phyloP scores from a whole-genome alignment of 2,329 filamentous ascomycete genomes.

The Aureobasidium leucospermi region DNA sequence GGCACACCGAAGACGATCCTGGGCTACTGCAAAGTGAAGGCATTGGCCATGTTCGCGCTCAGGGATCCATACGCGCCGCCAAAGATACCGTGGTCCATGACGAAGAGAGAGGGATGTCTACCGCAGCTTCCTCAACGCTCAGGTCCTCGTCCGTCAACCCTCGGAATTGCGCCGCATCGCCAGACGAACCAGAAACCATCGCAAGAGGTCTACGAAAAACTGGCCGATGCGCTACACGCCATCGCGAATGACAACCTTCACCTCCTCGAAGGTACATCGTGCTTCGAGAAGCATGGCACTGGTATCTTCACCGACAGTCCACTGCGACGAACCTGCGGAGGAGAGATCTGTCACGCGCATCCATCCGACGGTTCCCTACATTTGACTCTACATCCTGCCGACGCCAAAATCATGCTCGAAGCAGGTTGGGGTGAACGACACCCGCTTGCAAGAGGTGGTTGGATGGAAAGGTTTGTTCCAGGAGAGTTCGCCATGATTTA shows the following conservation, averaged over 20 bases:
- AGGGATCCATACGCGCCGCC: conserved; percentile 61
- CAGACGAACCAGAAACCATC: conserved; percentile 63
- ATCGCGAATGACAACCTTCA: conserved; percentile 41
- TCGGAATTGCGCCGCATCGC: conserved; percentile 73
- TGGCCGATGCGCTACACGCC: conserved; percentile 47
- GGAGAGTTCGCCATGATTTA: conserved; percentile 75
- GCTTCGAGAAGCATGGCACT: conserved; percentile 74
- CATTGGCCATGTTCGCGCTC: conserved; percentile 64
- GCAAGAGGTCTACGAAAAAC: conserved; percentile 45
- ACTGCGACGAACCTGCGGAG: conserved; percentile 62
- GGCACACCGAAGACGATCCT: conserved; percentile 67
- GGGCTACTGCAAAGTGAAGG: conserved; percentile 68
- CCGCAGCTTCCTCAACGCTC: conserved; percentile 51
- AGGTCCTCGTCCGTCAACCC: conserved; percentile 59
- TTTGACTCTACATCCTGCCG: conserved; percentile 70
- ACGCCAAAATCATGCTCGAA: conserved; percentile 63
- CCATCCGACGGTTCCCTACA: conserved; percentile 70
- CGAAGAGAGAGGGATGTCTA: conserved; percentile 55
- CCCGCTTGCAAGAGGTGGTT: conserved; percentile 58
- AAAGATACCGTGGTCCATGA: conserved; percentile 42
- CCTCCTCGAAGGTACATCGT: conserved; percentile 54
- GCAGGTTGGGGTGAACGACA: conserved; percentile 72
- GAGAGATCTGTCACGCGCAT: conserved; percentile 79
- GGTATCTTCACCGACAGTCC: conserved; percentile 64
- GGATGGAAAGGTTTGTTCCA: conserved; percentile 62